A percentile compares a stretch with the other conserved stretches of the same genome.
phyloP scores from a whole-genome alignment of 306 rosid species.

The Argentina anserina region DNA sequence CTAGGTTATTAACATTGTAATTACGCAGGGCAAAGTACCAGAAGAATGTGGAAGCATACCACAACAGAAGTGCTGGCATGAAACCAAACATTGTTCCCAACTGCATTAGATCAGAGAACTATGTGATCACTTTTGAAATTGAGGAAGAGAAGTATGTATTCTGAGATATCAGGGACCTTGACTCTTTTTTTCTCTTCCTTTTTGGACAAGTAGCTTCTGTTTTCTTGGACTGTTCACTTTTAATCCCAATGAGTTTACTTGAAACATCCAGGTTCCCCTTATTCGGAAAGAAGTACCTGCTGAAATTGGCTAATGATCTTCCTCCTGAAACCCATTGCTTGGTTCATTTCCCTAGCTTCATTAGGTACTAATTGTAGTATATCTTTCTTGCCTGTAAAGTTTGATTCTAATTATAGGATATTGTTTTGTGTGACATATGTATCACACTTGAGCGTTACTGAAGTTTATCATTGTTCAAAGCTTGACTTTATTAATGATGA shows the following conservation, averaged over 20 bases:
- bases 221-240: constrained; percentile 16
- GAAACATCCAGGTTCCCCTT: constrained; percentile 73
- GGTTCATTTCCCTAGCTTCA: constrained; percentile 96
- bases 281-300: constrained; percentile 92
- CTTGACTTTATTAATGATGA: neutral
- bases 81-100: constrained; percentile 97
- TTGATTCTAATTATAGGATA: constrained; percentile 13
- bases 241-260: constrained; percentile 19
- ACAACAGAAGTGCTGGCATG: constrained; percentile 80
- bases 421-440: constrained; percentile 16
- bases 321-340: constrained; percentile 83
- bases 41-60: constrained; percentile 96
- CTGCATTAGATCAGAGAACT: constrained; percentile 94
- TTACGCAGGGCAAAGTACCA: constrained; percentile 88
- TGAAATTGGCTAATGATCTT: constrained; percentile 71
- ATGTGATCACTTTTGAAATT: constrained; percentile 90
- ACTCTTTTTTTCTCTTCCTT: neutral
- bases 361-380: constrained; percentile 82
- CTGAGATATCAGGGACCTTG: constrained; percentile 5
- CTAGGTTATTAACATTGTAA: constrained; percentile 6
- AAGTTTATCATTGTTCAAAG: constrained; percentile 12
- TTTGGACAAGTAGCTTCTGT: constrained; percentile 5
- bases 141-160: constrained; percentile 90
- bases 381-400: constrained; percentile 20
- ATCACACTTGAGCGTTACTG: constrained; percentile 12